Evolutionary conservation across 208 protist species (phyloP).

Genomic region (Acanthamoeba rhysodes): DNA sequence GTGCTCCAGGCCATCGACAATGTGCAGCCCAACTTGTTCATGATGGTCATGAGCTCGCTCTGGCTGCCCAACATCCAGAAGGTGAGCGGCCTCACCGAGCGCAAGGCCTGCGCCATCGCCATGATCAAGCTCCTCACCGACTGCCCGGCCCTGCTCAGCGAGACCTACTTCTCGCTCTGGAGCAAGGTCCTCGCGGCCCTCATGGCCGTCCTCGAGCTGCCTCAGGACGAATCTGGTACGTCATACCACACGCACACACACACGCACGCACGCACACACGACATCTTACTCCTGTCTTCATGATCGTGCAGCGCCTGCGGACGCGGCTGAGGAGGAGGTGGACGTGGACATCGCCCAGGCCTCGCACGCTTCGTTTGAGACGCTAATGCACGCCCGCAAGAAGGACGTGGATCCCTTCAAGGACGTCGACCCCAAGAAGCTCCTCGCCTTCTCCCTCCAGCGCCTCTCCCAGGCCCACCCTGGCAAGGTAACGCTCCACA

Average conservation of each 20-base stretch:
- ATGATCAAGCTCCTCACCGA: constrained; percentile 76
- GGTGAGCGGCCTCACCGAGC: constrained; percentile 65
- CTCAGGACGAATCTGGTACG: constrained; percentile 47
- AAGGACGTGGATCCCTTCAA: constrained; percentile 70
- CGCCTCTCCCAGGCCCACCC: constrained; percentile 51
- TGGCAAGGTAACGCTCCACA: constrained; percentile 21
- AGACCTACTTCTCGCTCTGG: constrained; percentile 58
- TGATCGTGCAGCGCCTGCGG: background rate
- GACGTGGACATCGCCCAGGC: constrained; percentile 43
- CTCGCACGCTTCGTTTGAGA: constrained; percentile 11
- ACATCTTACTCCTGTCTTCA: background rate
- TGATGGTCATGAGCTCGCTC: constrained; percentile 63
- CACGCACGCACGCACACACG: background rate
- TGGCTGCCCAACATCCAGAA: constrained; percentile 73
- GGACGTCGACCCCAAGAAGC: constrained; percentile 59
- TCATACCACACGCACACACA: background rate
- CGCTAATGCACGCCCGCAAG: constrained; percentile 60
- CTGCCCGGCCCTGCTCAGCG: constrained; percentile 19
- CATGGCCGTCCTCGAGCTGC: constrained; percentile 28
- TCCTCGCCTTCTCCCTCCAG: constrained; percentile 63
- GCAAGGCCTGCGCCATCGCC: constrained; percentile 71
- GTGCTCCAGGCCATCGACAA: constrained; percentile 59
- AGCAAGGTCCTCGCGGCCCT: constrained; percentile 38
- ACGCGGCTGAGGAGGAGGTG: constrained; percentile 18
- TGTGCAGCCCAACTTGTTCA: constrained; percentile 55